Base-by-base conservation (phyloP, 495 filamentous ascomycete species). In the Aspergillus indologenus region DNA sequence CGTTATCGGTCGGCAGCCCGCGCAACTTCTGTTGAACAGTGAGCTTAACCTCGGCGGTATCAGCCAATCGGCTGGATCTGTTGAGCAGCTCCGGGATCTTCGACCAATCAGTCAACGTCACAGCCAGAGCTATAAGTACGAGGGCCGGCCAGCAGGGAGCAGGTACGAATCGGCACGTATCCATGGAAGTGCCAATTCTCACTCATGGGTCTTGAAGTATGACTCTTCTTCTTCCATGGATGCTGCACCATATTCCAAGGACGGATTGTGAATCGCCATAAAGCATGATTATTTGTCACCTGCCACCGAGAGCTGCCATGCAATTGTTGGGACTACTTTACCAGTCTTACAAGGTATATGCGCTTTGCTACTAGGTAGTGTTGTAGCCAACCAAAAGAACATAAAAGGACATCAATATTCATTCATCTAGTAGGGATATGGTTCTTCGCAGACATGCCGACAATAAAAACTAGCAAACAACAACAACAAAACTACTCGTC, bases 401-500 rank as follows among this genome's bases (percentile, higher is more conserved):
- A 29, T 29, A 29, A 29, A 40, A 40, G 34, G 34, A 40, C 34
- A 40, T 40, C 34, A 40, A 14, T 7, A 9, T 40, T 40, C 34
- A 40, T 40, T 40, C 34, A 40, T 40, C 34, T 40, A 40, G 12
- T 7, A 15, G 34, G 34, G 34, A 40, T 40, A 40, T 40, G 34
- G 34, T 11, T 40, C 34, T 40, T 40, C 34, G 12, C 34, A 40
- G 34, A 40, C 34, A 40, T 14, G 34, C 12, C 5, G 34, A 14
- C 5, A 40, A 11, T 40, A 14, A 11, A 40, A 40, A 40, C 12
- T 40, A 40, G 5, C 12, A 40, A 40, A 4, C 5, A 14, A 40
- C 7, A 40, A 7, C 5, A 14, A 40, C 34, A 9, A 14, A 40
- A 40, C 63, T 73, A 77, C 62, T 77, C 69, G 54, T 78, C 72